Evolutionary conservation across 768 basidiomycete species (phyloP).

Genomic region (Pholiota conissans): DNA sequence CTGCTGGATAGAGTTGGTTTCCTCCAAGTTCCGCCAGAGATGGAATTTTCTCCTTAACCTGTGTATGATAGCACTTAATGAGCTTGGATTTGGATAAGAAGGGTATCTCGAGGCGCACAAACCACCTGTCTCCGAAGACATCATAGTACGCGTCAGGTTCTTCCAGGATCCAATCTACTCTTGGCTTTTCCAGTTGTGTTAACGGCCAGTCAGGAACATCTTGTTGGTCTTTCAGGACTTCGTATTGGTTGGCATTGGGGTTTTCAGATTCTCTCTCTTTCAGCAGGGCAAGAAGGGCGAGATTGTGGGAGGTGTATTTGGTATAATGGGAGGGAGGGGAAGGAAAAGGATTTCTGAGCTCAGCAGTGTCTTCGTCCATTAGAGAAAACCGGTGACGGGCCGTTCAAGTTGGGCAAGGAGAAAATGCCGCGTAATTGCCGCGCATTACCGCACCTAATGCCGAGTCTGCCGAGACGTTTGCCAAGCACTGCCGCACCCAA

Average conservation of each 20-base stretch:
- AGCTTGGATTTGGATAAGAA: not conserved
- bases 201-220: conserved; percentile 82
- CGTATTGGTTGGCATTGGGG: conserved; percentile 52
- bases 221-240: conserved; percentile 65
- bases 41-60: conserved; percentile 84
- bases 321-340: conserved; percentile 85
- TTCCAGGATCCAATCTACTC: conserved; percentile 89
- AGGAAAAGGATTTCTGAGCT: conserved; percentile 85
- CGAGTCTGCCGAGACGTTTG: too few species aligned
- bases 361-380: conserved; percentile 75
- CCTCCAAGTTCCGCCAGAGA: conserved; percentile 82
- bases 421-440: too few species aligned
- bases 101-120: conserved; percentile 53
- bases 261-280: conserved; percentile 48
- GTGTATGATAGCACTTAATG: conserved; percentile 6
- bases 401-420: too few species aligned
- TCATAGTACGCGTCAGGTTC: conserved; percentile 73
- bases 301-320: conserved; percentile 73
- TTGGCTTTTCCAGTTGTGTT: conserved; percentile 76
- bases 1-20: conserved; percentile 75
- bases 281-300: conserved; percentile 64
- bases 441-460: too few species aligned
- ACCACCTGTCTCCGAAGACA: conserved; percentile 88
- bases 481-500: too few species aligned
- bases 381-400: conserved; percentile 12